phyloP scores from a whole-genome alignment of 2,329 filamentous ascomycete genomes.

The Aotearoamyces nothofagi region DNA sequence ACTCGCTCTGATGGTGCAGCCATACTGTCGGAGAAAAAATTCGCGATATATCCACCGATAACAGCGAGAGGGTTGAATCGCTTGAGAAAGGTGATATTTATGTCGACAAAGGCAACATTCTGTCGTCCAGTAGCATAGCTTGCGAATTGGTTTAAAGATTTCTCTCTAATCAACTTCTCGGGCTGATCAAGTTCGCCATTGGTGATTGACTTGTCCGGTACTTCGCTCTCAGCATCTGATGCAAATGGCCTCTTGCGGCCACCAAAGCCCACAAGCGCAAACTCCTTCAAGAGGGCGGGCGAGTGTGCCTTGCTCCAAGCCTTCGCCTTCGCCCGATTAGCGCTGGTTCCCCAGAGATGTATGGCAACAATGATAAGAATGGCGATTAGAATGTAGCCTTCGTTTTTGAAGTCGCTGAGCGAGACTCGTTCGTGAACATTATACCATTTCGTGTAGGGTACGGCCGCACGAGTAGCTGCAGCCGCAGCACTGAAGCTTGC shows the following conservation, averaged over 20 bases:
- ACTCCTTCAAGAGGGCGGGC: slow-evolving; percentile 62
- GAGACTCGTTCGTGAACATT: slow-evolving; percentile 85
- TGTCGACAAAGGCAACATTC: slow-evolving; percentile 83
- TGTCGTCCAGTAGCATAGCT: slow-evolving; percentile 83
- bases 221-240: slow-evolving; percentile 28
- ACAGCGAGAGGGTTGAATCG: slow-evolving; percentile 67
- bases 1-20: slow-evolving; percentile 53
- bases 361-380: slow-evolving; percentile 61
- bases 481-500: slow-evolving; percentile 29
- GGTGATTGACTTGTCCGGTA: slow-evolving; percentile 22
- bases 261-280: slow-evolving; percentile 71
- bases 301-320: slow-evolving; percentile 67
- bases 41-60: slow-evolving; percentile 50
- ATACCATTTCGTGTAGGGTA: slow-evolving; percentile 90
- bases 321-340: slow-evolving; percentile 68
- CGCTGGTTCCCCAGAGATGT: slow-evolving; percentile 66
- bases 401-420: slow-evolving; percentile 70
- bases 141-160: slow-evolving; percentile 71
- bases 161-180: slow-evolving; percentile 62
- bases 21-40: slow-evolving; percentile 71
- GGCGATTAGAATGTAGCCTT: slow-evolving; percentile 66
- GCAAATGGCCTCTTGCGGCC: slow-evolving; percentile 30
- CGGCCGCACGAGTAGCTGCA: slow-evolving; percentile 29
- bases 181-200: slow-evolving; percentile 24
- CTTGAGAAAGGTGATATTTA: slow-evolving; percentile 69